phyloP scores from a whole-genome alignment of 306 rosid species.

The Corylus americana region DNA sequence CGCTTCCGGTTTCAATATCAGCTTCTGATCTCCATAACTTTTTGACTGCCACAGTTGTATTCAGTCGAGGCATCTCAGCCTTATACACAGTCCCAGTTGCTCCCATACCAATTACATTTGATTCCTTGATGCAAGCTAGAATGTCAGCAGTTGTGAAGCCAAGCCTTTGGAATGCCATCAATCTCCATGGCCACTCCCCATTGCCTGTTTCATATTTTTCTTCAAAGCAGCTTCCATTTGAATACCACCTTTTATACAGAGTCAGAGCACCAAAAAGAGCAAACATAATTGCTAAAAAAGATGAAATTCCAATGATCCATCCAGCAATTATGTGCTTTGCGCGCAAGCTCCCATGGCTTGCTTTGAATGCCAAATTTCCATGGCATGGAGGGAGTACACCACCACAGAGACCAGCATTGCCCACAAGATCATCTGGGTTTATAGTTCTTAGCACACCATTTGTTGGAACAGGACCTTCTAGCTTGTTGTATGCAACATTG shows the following conservation, averaged over 20 bases:
- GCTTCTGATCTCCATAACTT: conserved; percentile 78
- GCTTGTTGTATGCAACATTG: conserved; percentile 79
- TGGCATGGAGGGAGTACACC: conserved; percentile 74
- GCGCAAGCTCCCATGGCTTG: conserved; percentile 46
- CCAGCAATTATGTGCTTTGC: conserved; percentile 56
- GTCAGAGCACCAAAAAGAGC: conserved; percentile 53
- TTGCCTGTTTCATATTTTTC: conserved; percentile 62
- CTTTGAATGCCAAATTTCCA: conserved; percentile 37
- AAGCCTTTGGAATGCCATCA: conserved; percentile 90
- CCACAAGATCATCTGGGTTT: conserved; percentile 74
- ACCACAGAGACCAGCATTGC: conserved; percentile 78
- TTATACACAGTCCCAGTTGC: conserved; percentile 84
- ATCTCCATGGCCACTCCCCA: conserved; percentile 97
- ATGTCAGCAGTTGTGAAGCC: conserved; percentile 72
- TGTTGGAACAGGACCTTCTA: conserved; percentile 77
- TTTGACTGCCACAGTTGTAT: conserved; percentile 73
- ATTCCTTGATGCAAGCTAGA: conserved; percentile 82
- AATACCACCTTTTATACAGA: conserved; percentile 67
- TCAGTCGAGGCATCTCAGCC: conserved; percentile 79
- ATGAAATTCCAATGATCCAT: conserved; percentile 72
- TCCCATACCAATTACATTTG: conserved; percentile 89
- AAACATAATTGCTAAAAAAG: conserved; percentile 50
- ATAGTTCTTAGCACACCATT: conserved; percentile 80
- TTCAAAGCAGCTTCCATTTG: conserved; percentile 61
- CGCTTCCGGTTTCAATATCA: conserved; percentile 73